phyloP scores from a whole-genome alignment of 176 grass and related monocot genomes.

The Canna indica region DNA sequence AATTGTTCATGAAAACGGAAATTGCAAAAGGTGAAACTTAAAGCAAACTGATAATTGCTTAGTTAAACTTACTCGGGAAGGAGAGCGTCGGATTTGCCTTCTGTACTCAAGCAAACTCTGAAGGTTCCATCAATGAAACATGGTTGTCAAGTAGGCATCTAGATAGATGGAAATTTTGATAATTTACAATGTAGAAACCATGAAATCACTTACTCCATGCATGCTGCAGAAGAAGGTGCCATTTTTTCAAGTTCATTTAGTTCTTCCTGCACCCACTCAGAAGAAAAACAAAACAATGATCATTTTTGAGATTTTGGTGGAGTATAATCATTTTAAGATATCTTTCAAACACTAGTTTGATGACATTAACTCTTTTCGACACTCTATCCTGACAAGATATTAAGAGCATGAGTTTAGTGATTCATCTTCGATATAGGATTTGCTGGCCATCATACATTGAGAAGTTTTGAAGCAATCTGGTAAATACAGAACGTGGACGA shows the following conservation, averaged over 20 bases:
- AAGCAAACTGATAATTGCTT: neutral
- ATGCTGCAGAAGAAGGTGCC: conserved; percentile 62
- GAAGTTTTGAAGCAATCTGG: neutral
- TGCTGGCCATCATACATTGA: neutral
- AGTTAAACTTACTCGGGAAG: conserved; percentile 64
- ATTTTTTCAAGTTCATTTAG: conserved; percentile 69
- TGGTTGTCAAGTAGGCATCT: neutral
- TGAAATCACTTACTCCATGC: conserved; percentile 58
- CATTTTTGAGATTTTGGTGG: neutral
- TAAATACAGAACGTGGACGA: neutral
- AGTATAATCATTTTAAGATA: neutral
- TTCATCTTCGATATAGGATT: neutral
- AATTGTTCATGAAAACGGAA: neutral
- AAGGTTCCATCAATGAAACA: conserved; percentile 15
- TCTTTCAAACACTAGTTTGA: neutral
- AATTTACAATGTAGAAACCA: neutral
- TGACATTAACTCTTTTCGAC: neutral
- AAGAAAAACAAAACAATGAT: neutral
- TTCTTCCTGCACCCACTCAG: conserved; percentile 38
- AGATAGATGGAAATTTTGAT: conserved; percentile 1
- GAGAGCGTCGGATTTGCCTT: conserved; percentile 77
- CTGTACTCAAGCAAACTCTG: conserved; percentile 61
- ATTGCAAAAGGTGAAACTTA: neutral
- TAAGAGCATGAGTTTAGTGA: neutral
- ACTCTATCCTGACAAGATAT: neutral